These are phyloP conservation scores for Pyronema domesticum DNA, from an alignment of 495 filamentous ascomycete species.

Conservation along the genomic window DNA sequence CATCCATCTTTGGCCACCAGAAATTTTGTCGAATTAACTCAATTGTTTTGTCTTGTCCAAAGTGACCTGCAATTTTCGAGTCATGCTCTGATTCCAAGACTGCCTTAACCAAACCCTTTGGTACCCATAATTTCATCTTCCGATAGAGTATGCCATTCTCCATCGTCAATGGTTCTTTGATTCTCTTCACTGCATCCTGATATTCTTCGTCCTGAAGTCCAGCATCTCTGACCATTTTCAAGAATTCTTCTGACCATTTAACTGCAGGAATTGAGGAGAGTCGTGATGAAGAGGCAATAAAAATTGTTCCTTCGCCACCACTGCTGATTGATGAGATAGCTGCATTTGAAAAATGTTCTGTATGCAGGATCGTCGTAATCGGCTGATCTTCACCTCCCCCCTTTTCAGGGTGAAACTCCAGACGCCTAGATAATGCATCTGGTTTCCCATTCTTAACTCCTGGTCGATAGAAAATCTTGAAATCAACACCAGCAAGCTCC, in stretches of 20 bases:
- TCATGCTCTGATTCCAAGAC: conserved; percentile 5
- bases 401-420: not conserved
- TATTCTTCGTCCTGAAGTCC: not conserved
- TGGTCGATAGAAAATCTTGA: conserved; percentile 6
- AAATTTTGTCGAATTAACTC: conserved; percentile 2
- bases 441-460: conserved; percentile 7
- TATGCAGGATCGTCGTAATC: not conserved
- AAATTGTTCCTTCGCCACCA: not conserved
- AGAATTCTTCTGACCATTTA: not conserved
- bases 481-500: conserved; percentile 5
- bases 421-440: conserved; percentile 6
- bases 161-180: not conserved
- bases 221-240: not conserved
- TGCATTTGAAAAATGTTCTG: not conserved
- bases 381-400: conserved; percentile 4
- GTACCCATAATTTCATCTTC: not conserved
- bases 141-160: not conserved
- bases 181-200: not conserved
- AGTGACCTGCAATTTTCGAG: conserved; percentile 1
- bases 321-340: not conserved
- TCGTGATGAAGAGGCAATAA: not conserved
- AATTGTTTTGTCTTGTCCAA: conserved; percentile 5
- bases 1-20: not conserved
- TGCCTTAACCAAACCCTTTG: not conserved
- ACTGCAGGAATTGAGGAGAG: not conserved